Base-by-base conservation (phyloP, 73 alveolate species). In the Loxodes magnus region DNA sequence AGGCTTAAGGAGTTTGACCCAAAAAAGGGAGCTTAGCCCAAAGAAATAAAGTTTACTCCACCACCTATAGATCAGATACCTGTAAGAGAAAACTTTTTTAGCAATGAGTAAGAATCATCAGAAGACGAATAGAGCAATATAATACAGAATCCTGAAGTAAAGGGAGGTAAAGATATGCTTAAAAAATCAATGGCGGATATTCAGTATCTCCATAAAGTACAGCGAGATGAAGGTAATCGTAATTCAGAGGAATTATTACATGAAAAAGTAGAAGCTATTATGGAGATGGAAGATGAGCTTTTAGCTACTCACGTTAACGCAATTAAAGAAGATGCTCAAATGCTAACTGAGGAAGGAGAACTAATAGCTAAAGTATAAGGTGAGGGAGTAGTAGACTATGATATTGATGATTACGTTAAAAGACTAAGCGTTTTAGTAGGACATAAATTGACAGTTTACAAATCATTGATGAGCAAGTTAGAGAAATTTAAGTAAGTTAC, bases 341-440 rank as follows among this genome's bases (percentile, higher is more conserved):
- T 90, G 20, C 61, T 90, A 46, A 84, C 94, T 30, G 78, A 83
- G 73, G 98, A 90, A 65, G 94, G 98, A 35, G 94, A 88, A 56
- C 53, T 90, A 36, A 78, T 90, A 7, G 59, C 91, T 38, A 50
- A 63, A 34, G 88, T 84, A 5, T 71, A 90, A 61, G 96, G 89
- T 25, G 67, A 42, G 7, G 94, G 52, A 15, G 94, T 65, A 23
- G 77, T 72, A 67, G 93, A 87, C 38, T n/a, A n/a, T n/a, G n/a
- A n/a, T n/a, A 74, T 91, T 35, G 98, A 91, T 52, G 79, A 79
- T 50, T 90, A 90, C 61, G 92, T 87, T 39, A 51, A 58, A 24
- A 77, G 78, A 42, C 61, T 92, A 60, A 92, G 75, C 54, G 64
- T 56, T 4, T 59, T 92, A 26, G 71, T 88, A 12, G 82, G 72